Evolutionary conservation across 2,329 filamentous ascomycete species (phyloP).

Genomic region (Colletotrichum falcatum): DNA sequence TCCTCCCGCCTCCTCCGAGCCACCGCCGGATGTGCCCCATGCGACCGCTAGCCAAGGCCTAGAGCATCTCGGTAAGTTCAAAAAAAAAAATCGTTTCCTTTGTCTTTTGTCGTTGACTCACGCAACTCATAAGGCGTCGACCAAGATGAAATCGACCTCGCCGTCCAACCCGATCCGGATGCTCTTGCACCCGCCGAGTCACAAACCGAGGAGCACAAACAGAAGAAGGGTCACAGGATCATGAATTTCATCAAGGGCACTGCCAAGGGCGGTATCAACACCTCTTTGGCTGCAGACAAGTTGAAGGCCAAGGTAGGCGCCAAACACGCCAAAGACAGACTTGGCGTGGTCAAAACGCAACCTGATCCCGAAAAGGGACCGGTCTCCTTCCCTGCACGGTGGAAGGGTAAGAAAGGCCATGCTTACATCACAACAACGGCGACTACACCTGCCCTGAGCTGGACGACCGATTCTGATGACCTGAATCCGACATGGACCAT

Average conservation of each 20-base stretch:
- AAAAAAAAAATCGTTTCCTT: fast-evolving
- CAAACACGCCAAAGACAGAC: constrained; percentile 73
- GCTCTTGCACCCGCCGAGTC: constrained; percentile 59
- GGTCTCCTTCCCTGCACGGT: constrained; percentile 80
- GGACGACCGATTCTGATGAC: constrained; percentile 66
- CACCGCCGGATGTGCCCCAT: constrained; percentile 56
- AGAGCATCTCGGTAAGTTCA: constrained; percentile 50
- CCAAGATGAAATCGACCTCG: constrained; percentile 73
- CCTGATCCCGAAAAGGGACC: constrained; percentile 70
- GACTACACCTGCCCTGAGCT: constrained; percentile 75
- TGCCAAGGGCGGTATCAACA: constrained; percentile 78
- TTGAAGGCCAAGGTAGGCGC: constrained; percentile 74
- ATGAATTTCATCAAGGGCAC: constrained; percentile 76
- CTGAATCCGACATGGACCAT: constrained; percentile 76
- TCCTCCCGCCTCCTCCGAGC: constrained; percentile 53
- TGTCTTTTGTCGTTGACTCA: constrained; percentile 36
- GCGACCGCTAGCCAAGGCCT: constrained; percentile 56
- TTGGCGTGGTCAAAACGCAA: constrained; percentile 71
- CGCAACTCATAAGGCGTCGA: constrained; percentile 60
- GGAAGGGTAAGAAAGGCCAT: constrained; percentile 77
- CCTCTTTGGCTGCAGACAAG: constrained; percentile 77
- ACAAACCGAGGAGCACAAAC: constrained; percentile 58
- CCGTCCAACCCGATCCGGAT: constrained; percentile 61
- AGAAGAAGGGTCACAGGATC: constrained; percentile 59
- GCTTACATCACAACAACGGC: constrained; percentile 76